Percentiles rank a stretch among this genome's conserved stretches.
These are phyloP conservation scores for Tolypocladium tropicale DNA, from an alignment of 2,329 filamentous ascomycete genomes.

Conservation along the genomic window DNA sequence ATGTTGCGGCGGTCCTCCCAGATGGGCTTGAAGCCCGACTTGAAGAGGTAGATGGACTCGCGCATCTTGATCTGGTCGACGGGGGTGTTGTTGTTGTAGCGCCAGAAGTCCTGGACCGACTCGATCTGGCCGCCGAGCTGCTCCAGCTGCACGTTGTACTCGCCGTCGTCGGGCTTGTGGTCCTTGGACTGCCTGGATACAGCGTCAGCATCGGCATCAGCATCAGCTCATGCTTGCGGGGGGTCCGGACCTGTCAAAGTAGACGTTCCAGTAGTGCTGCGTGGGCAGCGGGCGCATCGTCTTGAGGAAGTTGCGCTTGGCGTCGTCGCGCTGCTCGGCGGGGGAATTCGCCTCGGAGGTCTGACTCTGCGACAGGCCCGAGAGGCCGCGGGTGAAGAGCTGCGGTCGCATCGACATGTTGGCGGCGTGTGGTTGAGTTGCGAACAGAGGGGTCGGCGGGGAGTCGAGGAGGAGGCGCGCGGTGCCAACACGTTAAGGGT, in stretches of 20 bases:
- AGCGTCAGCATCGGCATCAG: neutral
- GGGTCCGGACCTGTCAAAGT: slow-evolving; percentile 46
- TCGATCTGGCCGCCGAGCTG: slow-evolving; percentile 58
- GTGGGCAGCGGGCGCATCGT: slow-evolving; percentile 62
- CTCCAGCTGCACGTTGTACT: slow-evolving; percentile 47
- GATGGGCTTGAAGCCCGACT: slow-evolving; percentile 63
- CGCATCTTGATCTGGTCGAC: slow-evolving; percentile 66
- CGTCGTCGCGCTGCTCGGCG: slow-evolving; percentile 63
- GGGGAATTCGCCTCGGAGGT: slow-evolving; percentile 54
- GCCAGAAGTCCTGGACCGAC: slow-evolving; percentile 77
- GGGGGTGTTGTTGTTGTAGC: slow-evolving; percentile 72
- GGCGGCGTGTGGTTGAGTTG: slow-evolving; percentile 5
- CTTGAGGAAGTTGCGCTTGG: slow-evolving; percentile 75
- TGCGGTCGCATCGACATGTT: slow-evolving; percentile 46
- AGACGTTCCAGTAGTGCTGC: slow-evolving; percentile 72
- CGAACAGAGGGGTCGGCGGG: neutral
- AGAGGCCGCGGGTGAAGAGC: slow-evolving; percentile 53
- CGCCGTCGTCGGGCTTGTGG: slow-evolving; percentile 28
- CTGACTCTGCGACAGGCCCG: slow-evolving; percentile 50
- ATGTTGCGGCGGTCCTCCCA: slow-evolving; percentile 85
- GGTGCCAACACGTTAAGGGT: neutral
- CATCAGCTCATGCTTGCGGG: neutral
- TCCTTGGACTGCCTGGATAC: slow-evolving; percentile 32
- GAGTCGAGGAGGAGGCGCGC: no score
- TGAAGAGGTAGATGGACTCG: slow-evolving; percentile 72